Base-by-base conservation (phyloP, 2,329 filamentous ascomycete genomes). In the Akanthomyces dipterigenus region DNA sequence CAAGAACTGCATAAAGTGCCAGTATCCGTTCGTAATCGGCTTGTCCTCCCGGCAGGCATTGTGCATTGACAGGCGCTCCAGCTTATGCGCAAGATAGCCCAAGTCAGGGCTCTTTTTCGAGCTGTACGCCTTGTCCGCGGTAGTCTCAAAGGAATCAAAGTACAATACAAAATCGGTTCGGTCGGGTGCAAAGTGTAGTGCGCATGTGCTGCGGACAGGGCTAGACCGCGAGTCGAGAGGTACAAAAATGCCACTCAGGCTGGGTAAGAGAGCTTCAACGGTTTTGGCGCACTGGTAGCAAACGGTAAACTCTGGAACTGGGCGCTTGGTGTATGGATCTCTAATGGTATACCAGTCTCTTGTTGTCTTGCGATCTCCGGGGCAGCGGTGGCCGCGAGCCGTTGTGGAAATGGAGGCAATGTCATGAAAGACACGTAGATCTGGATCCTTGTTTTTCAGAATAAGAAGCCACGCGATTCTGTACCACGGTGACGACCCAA, bases 391-490 rank as follows among this genome's bases (percentile, higher is more conserved):
- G 68, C 65, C 81, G 16, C 70, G 81, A 5, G 82, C 80, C 2
- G 82, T 77, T 6, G 69, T 57, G 18, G 67, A 64, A 43, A 91
- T 82, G 11, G 83, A 81, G 5, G 88, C 86, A 38, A 96, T 80
- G 42, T 83, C 82, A 62, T 88, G 84, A 34, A 97, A 79, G 5
- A 96, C 75, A 14, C 83, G 82, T 45, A 95, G 76, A 65, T 91
- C 86, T 3, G 82, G 78, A 20, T 83, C 78, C 14, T 84, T 76
- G 65, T 90, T 84, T 72, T 92, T 91, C 57, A 89, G 77, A 2
- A 87, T 93, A 64, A 96, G 80, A 3, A 93, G 80, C 85, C 89
- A 96, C 1, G 92, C 92, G 43, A 96, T 85, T 31, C 90, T 86
- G 67, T 91, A 88, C 91, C 92, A 97, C 1, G 88, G 84, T 0